Conservation (phyloP, 2,329 filamentous ascomycete genomes). For the Zasmidium angulare region DNA sequence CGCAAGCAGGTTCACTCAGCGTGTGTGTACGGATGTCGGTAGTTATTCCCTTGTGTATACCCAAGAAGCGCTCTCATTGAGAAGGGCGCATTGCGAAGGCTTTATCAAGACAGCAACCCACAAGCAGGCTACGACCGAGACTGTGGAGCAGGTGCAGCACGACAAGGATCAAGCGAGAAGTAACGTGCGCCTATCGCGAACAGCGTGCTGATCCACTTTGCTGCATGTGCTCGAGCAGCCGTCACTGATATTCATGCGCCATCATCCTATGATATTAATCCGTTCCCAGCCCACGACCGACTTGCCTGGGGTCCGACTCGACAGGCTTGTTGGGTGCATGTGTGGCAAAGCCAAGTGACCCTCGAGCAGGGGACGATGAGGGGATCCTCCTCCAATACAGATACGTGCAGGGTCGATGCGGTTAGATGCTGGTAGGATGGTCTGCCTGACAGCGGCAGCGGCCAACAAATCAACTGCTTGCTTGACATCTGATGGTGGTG, state of each 20-base stretch:
- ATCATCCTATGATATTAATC: neutral
- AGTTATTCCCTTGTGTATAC: neutral
- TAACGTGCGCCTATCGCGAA: neutral
- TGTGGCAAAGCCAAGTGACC: neutral
- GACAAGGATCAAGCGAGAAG: conserved; percentile 1
- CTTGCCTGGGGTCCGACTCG: neutral
- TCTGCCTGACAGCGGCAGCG: neutral
- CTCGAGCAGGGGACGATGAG: neutral
- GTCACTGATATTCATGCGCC: neutral
- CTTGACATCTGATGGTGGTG: neutral
- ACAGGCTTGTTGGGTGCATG: neutral
- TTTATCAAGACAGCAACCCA: neutral
- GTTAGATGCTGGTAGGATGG: neutral
- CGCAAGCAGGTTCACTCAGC: neutral
- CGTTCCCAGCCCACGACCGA: neutral
- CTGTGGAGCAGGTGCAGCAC: neutral
- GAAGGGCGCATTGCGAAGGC: neutral
- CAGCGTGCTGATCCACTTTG: neutral
- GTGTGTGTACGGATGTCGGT: neutral
- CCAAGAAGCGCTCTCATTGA: neutral
- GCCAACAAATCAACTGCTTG: neutral
- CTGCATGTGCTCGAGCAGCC: neutral
- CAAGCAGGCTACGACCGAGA: neutral
- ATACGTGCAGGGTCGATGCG: neutral
- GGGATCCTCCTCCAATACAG: neutral